These are phyloP conservation scores for Lipomyces chichibuensis DNA, from an alignment of 805 yeast species.

Conservation along the genomic window DNA sequence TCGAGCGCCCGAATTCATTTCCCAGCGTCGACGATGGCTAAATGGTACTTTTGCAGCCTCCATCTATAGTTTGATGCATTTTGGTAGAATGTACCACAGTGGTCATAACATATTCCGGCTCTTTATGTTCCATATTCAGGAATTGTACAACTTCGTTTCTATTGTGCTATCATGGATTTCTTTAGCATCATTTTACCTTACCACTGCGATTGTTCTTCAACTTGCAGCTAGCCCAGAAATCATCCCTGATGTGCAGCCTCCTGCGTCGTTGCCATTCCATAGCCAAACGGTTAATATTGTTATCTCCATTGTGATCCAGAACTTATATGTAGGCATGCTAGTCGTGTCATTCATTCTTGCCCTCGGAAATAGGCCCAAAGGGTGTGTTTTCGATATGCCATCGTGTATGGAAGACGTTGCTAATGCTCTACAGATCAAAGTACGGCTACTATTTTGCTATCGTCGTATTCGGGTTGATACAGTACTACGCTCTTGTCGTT, in stretches of 20 bases:
- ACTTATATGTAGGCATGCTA: conserved; percentile 60
- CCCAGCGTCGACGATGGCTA: conserved; percentile 70
- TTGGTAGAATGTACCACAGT: conserved; percentile 58
- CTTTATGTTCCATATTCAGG: conserved; percentile 57
- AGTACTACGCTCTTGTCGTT: conserved; percentile 61
- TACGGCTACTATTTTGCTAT: conserved; percentile 58
- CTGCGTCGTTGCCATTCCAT: conserved; percentile 38
- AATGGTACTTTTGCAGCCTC: conserved; percentile 73
- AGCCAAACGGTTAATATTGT: conserved; percentile 19
- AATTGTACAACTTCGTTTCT: conserved; percentile 57
- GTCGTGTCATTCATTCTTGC: conserved; percentile 64
- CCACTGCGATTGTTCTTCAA: conserved; percentile 62
- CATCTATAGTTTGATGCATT: conserved; percentile 58
- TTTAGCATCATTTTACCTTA: conserved; percentile 63
- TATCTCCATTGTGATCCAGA: conserved; percentile 48
- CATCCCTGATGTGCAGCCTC: conserved; percentile 33
- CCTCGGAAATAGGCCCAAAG: conserved; percentile 67
- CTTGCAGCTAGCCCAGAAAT: conserved; percentile 48
- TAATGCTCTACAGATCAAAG: conserved; percentile 45
- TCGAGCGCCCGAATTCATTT: conserved; percentile 60
- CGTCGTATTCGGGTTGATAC: conserved; percentile 60
- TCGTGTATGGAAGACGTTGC: neutral
- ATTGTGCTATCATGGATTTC: conserved; percentile 66
- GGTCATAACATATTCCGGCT: conserved; percentile 57
- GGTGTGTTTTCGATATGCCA: conserved; percentile 37